A percentile compares a stretch with the other conserved stretches of the same genome.
Conservation (phyloP, 352 stramenopile species). For the Globisporangium parvum region DNA sequence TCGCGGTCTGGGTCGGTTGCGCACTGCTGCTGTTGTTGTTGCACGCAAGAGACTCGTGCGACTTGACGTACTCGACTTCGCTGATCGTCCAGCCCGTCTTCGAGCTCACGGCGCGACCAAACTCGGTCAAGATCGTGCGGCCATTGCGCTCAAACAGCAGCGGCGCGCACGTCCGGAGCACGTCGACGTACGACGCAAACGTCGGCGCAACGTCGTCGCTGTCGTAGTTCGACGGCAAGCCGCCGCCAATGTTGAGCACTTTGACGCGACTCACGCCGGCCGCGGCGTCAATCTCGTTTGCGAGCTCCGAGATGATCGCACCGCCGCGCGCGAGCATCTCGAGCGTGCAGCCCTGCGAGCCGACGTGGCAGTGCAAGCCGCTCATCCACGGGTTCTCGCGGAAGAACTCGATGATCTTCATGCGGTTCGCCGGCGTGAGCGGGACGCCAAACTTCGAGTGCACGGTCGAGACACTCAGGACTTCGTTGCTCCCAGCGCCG, state of each 20-base stretch:
- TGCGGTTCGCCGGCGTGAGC: constrained; percentile 46
- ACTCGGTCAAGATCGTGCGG: constrained; percentile 88
- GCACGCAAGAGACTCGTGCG: constrained; percentile 26
- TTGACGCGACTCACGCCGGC: constrained; percentile 66
- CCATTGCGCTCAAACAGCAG: constrained; percentile 77
- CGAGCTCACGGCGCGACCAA: constrained; percentile 78
- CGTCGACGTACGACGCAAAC: constrained; percentile 81
- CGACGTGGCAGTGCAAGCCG: constrained; percentile 85
- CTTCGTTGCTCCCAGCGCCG: constrained; percentile 79
- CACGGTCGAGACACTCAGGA: constrained; percentile 81
- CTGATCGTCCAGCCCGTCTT: constrained; percentile 87
- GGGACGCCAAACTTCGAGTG: constrained; percentile 92
- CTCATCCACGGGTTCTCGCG: constrained; percentile 84
- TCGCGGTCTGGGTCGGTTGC: constrained; percentile 54
- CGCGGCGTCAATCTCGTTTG: constrained; percentile 74
- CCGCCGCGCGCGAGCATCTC: constrained; percentile 84
- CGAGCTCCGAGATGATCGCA: constrained; percentile 63
- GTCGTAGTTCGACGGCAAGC: constrained; percentile 87
- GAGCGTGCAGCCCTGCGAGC: constrained; percentile 76
- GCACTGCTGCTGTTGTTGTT: neutral
- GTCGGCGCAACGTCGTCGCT: constrained; percentile 57
- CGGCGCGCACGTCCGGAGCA: constrained; percentile 57
- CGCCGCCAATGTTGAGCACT: constrained; percentile 90
- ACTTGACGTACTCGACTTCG: constrained; percentile 89
- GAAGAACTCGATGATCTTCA: constrained; percentile 66